Evolutionary conservation across 164 flowering plant species (phyloP), one percentile per base, ranked within the genome.

Genomic region (Vitis labrusca): DNA sequence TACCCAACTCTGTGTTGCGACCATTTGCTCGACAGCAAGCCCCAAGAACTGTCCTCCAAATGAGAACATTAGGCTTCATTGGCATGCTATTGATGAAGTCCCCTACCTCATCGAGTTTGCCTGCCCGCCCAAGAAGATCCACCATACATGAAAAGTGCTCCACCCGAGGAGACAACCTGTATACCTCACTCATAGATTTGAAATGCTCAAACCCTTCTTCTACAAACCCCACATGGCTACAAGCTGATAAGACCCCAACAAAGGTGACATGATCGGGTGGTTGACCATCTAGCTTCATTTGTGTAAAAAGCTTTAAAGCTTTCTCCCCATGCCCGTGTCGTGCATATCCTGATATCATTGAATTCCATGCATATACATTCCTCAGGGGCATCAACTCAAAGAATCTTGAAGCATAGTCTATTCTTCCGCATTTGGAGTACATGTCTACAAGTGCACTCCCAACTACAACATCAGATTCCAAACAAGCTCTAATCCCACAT

Each of bases 281-380:
- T 66, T 79, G 89, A 59, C 84, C 92, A 44, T 74, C 76, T 27
- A 66, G 32, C 74, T 83, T 83, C 96, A 94, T 89, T 67, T 72
- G 64, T 13, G 27, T 47, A 60, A 94, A 94, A 53, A 91, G 72
- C 9, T 82, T 78, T 48, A 94, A 67, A 56, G 97, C 91, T 78
- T 91, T 74, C 5, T 78, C 75, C 23, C 94, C 97, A 52, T 77
- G 85, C 23, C 98, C 98, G 79, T 94, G 91, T 53, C 97, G 82
- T 65, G 98, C 97, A 84, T 84, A 90, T 19, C 97, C 97, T 32
- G 93, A 88, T 77, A 94, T 91, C 94, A 94, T 89, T n/a, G 98
- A 89, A 70, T 94, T 94, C 98, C 97, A 94, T 10, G 98, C 85
- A 73, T 89, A 94, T 23, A 82, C 77, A 74, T 94, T 94, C 74